These are phyloP conservation scores for Mediolabrus comicus DNA, from an alignment of 108 stramenopile species.

Conservation along the genomic window DNA sequence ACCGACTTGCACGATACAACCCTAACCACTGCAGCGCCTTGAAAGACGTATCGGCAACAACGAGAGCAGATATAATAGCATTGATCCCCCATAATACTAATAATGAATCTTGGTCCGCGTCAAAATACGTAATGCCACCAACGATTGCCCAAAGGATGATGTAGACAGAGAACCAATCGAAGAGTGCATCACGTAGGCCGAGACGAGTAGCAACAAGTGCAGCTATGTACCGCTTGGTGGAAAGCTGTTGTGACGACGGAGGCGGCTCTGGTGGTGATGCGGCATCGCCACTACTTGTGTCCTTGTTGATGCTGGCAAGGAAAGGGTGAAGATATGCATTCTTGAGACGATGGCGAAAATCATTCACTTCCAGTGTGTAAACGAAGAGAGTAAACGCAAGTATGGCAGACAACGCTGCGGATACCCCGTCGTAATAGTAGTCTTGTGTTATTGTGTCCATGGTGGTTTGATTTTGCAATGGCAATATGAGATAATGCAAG, in stretches of 20 bases:
- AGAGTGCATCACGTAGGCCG: not conserved
- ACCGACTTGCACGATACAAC: constrained; percentile 4
- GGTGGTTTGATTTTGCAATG: no score
- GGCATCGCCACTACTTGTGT: no score
- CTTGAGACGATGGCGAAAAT: not conserved
- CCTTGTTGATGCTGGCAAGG: not conserved
- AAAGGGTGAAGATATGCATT: not conserved
- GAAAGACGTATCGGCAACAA: constrained; percentile 10
- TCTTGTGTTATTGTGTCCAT: no score
- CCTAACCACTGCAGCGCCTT: constrained; percentile 35
- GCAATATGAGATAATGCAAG: no score
- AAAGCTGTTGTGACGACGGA: not conserved
- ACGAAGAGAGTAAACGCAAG: no score
- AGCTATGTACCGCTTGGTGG: not conserved
- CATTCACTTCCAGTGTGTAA: not conserved
- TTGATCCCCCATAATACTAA: constrained; percentile 24
- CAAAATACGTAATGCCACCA: constrained; percentile 14
- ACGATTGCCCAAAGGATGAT: constrained; percentile 16
- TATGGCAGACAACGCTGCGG: no score
- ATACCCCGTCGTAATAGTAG: no score
- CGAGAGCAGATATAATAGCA: constrained; percentile 5
- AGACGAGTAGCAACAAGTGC: not conserved
- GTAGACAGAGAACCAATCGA: constrained; percentile 21
- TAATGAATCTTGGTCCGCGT: constrained; percentile 28
- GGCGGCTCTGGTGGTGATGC: no score